These are phyloP conservation scores for Golubevia pallescens DNA, from an alignment of 1,284 basidiomycete species.

Conservation along the genomic window DNA sequence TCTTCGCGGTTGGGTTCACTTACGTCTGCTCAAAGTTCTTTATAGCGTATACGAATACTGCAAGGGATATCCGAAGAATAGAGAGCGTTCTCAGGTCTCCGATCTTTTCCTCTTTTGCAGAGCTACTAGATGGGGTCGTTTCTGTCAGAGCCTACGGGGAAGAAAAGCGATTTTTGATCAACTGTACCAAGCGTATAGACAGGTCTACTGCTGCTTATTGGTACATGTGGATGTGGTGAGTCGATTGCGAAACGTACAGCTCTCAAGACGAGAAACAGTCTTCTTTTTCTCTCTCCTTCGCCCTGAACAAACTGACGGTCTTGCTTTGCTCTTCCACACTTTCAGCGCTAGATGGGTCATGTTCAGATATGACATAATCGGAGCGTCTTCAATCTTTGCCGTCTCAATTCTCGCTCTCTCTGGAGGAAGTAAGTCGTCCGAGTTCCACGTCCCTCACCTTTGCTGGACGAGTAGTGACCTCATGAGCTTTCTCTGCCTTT, in stretches of 20 bases:
- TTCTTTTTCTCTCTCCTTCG: too few relatives aligned
- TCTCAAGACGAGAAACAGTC: too few relatives aligned
- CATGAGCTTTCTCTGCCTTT: too few relatives aligned
- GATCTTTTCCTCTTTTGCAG: neutral
- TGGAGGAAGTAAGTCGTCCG: too few relatives aligned
- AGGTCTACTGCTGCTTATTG: too few relatives aligned
- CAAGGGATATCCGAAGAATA: neutral
- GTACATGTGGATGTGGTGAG: too few relatives aligned
- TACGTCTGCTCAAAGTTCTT: slow-evolving; percentile 24
- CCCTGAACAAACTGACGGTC: too few relatives aligned
- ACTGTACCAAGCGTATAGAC: slow-evolving; percentile 26
- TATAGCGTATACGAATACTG: neutral
- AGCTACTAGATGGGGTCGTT: neutral
- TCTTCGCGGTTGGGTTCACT: slow-evolving; percentile 8
- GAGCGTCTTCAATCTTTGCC: neutral
- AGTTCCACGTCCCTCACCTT: too few relatives aligned
- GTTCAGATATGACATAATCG: neutral
- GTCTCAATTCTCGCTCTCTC: neutral
- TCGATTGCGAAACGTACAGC: too few relatives aligned
- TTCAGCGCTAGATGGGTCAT: neutral
- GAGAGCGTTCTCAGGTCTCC: neutral
- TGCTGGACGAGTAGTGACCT: too few relatives aligned
- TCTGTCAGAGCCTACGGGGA: neutral
- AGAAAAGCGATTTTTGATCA: slow-evolving; percentile 10
- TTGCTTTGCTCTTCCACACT: too few relatives aligned